Conservation (phyloP, 441 rosid genomes). For the Melastoma candidum region DNA sequence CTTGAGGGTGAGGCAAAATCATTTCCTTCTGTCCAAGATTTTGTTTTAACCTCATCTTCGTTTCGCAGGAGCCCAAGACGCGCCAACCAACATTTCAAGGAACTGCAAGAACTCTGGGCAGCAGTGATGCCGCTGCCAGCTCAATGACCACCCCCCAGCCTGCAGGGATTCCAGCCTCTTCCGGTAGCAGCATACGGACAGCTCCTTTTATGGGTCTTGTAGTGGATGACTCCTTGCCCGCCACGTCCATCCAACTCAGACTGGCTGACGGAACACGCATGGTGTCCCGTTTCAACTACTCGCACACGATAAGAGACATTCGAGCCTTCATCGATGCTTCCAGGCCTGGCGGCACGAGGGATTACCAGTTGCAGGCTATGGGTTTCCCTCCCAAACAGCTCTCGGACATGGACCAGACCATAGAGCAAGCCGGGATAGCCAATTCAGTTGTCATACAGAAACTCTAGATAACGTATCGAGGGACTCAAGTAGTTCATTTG, state of each 20-base stretch:
- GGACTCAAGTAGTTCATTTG: neutral
- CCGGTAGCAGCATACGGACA: constrained; percentile 31
- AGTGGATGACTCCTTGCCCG: constrained; percentile 36
- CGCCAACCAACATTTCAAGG: constrained; percentile 35
- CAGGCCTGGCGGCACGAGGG: constrained; percentile 39
- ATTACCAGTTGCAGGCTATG: constrained; percentile 52
- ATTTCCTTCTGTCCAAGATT: neutral
- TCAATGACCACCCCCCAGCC: constrained; percentile 20
- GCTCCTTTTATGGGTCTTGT: constrained; percentile 36
- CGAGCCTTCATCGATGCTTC: constrained; percentile 53
- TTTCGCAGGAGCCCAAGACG: constrained; percentile 40
- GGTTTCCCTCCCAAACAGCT: constrained; percentile 68
- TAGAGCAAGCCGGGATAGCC: no score
- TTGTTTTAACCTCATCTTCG: neutral
- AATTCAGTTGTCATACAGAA: no score
- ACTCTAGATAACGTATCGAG: no score
- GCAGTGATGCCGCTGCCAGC: constrained; percentile 12
- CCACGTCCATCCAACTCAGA: constrained; percentile 56
- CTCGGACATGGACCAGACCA: constrained; percentile 16
- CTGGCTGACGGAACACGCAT: constrained; percentile 60
- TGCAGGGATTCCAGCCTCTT: constrained; percentile 8
- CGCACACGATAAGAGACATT: constrained; percentile 47
- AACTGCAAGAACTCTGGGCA: constrained; percentile 47
- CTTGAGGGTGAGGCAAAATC: no score
- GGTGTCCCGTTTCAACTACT: constrained; percentile 51